phyloP scores from a whole-genome alignment of 169 alveolate species.

The Eimeria brunetti region DNA sequence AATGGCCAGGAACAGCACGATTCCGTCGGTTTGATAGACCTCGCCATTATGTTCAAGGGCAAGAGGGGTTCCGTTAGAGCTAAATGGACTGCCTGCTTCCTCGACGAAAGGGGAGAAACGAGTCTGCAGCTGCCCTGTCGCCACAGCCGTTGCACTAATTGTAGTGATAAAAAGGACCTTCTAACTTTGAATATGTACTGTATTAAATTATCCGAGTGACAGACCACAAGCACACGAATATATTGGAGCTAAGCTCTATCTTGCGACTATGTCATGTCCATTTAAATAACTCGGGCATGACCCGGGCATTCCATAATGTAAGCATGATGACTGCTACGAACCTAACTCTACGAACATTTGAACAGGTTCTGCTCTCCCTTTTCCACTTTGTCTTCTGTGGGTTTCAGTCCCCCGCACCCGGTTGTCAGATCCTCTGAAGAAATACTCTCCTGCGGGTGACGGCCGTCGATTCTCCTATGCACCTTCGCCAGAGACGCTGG shows the following conservation, averaged over 20 bases:
- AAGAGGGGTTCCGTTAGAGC: conserved; percentile 73
- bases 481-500: conserved; percentile 67
- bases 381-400: not conserved
- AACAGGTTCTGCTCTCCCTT: not conserved
- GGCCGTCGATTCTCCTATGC: conserved; percentile 79
- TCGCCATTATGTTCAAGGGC: conserved; percentile 74
- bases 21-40: conserved; percentile 73
- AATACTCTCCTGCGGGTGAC: conserved; percentile 76
- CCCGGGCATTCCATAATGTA: not conserved
- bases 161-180: not conserved
- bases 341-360: not conserved
- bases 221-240: not conserved
- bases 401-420: conserved; percentile 79
- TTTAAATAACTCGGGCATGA: too few relatives aligned
- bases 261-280: not conserved
- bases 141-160: not conserved
- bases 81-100: conserved; percentile 80
- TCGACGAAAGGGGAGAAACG: conserved; percentile 66
- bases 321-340: not conserved
- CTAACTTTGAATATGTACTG: not conserved
- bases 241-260: not conserved
- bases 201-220: not conserved
- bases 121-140: conserved; percentile 31
- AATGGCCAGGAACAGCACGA: conserved; percentile 80
- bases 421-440: conserved; percentile 75